Evolutionary conservation across 139 green algal species (phyloP), one percentile per base, ranked within the genome.

Genomic region (Pycnococcus provasolii): DNA sequence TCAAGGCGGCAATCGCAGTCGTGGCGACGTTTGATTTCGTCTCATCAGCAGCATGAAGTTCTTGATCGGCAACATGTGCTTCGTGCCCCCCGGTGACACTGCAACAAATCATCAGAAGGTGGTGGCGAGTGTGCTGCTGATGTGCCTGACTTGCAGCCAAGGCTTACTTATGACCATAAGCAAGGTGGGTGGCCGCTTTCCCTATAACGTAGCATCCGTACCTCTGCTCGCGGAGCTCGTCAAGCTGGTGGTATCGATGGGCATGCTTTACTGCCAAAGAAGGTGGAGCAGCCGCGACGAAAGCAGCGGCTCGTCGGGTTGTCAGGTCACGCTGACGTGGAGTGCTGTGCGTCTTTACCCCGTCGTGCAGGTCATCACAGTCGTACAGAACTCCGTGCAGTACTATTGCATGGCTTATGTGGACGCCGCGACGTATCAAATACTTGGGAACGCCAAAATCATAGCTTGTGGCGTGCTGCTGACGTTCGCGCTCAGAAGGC

Each of bases 371-470:
- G 62, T 84, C 55, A 80, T 84, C 40, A 82, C 82, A 61, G 70
- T 76, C 67, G 13, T 80, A 7, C 75, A 81, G 70, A 84, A 84
- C 66, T 82, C 82, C 45, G 73, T 82, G 6, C 67, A 77, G 71
- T 55, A 26, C 50, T 68, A 71, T 62, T 77, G 71, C 15, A 70
- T 84, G 43, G 59, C 64, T 43, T 80, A 79, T 26, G 66, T 84
- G 57, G 76, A 84, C 67, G 67, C 79, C 0, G 72, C 79, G 9
- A 80, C 79, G n/a, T 82, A 79, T 58, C 79, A 84, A 67, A 82
- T 84, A 51, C 63, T 84, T 54, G 73, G 76, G 58, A 84, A 84
- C 66, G 67, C 82, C 11, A 84, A 84, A 52, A 84, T 84, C 6
- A 62, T 84, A 15, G 77, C 70, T 41, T 82, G 76, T 1, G 79